Conservation (phyloP, 2,329 filamentous ascomycete genomes). For the Pseudogymnoascus verrucosus region DNA sequence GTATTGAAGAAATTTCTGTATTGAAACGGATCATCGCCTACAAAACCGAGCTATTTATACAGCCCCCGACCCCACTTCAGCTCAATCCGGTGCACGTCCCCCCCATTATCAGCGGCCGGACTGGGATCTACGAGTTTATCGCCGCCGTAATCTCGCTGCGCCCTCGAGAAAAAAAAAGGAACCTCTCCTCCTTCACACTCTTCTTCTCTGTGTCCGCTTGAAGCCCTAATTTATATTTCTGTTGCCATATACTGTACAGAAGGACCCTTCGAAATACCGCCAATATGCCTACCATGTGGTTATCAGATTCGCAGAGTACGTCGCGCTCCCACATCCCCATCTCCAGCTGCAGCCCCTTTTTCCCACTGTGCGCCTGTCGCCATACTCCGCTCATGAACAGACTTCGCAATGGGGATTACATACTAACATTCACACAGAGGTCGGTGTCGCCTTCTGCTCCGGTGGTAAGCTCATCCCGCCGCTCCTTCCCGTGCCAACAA, state of each 20-base stretch:
- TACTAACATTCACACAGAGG: constrained; percentile 52
- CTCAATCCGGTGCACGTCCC: constrained; percentile 7
- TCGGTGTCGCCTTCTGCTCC: constrained; percentile 95
- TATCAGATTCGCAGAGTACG: constrained; percentile 91
- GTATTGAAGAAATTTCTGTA: constrained; percentile 1
- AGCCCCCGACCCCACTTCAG: neutral
- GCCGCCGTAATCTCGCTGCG: constrained; percentile 3
- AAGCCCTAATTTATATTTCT: neutral
- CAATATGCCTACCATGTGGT: constrained; percentile 64
- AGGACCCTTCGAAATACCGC: neutral
- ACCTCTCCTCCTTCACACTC: neutral
- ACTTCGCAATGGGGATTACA: constrained; percentile 6
- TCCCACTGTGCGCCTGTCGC: constrained; percentile 18
- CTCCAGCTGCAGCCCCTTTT: constrained; percentile 3
- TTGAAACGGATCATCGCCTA: constrained; percentile 5
- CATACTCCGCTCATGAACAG: constrained; percentile 11
- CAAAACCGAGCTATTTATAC: constrained; percentile 1
- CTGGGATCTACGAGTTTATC: constrained; percentile 5
- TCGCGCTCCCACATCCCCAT: constrained; percentile 18
- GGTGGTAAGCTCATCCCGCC: constrained; percentile 66
- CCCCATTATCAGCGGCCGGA: neutral
- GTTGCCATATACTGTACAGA: constrained; percentile 2
- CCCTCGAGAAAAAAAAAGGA: constrained; percentile 2
- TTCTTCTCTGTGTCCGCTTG: neutral
- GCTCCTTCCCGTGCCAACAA: neutral